Base-by-base conservation (phyloP, 2,329 filamentous ascomycete genomes). In the Emericellopsis cladophorae region DNA sequence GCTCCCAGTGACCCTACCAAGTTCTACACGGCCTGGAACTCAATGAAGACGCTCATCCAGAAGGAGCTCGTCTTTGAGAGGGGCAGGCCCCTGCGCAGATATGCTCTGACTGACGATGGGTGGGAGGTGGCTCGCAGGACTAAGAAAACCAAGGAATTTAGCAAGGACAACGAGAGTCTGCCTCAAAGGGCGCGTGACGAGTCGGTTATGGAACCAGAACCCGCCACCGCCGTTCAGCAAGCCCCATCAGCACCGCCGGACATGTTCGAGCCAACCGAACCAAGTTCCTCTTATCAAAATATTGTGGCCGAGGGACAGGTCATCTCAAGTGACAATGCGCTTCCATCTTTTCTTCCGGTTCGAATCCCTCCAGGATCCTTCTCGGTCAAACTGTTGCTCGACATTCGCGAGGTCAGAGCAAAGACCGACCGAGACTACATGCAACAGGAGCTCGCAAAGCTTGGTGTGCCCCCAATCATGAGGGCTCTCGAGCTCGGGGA, bases 1-100 rank as follows among this genome's bases (percentile, higher is more conserved):
- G 76, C 73, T 0, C 79, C 82, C 0, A 67, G 64, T 33, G 80
- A 85, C 41, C 66, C 81, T 1, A 79, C 70, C 10, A 82, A 79
- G 42, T 84, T 75, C 50, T 84, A 85, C 50, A 90, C 84, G 0
- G 85, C 85, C 0, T 92, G 84, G 84, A 82, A 75, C 51, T 87
- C 84, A 2, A 88, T 90, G 72, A 85, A 84, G 54, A 86, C 81
- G 0, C 61, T 92, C 26, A 49, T 79, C 5, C 68, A 77, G 41
- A 87, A 89, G 53, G 82, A 87, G 43, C 62, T 89, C 4, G 81
- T 89, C 0, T 79, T 78, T 42, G 79, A 84, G 48, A 76, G 76
- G 40, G 81, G 83, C 0, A 69, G 81, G 14, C 84, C 83, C 0
- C 58, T 77, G 15, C 73, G 77, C 44, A 76, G 72, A 47, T 92